Evolutionary conservation across 2,329 filamentous ascomycete species (phyloP).

Genomic region (Phoma herbarum): DNA sequence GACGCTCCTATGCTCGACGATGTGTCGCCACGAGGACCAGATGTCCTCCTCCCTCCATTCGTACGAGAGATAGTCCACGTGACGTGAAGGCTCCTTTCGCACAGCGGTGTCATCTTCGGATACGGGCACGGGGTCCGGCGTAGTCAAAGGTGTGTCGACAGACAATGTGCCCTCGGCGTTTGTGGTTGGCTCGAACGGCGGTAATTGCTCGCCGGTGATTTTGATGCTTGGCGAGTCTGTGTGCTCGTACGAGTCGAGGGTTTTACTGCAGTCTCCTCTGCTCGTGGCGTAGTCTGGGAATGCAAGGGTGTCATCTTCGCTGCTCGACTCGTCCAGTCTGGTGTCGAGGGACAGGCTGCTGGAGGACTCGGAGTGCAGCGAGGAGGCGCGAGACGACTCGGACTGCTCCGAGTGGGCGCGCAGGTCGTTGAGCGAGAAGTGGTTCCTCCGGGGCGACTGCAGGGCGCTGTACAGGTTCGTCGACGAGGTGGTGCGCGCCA

Average conservation of each 20-base stretch:
- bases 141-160: conserved; percentile 58
- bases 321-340: conserved; percentile 58
- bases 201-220: conserved; percentile 5
- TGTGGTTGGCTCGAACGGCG: conserved; percentile 50
- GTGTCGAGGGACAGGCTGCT: conserved; percentile 70
- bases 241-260: conserved; percentile 18
- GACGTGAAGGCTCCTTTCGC: conserved; percentile 77
- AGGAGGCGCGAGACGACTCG: conserved; percentile 57
- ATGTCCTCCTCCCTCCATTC: conserved; percentile 96
- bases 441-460: conserved; percentile 44
- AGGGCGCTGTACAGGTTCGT: conserved; percentile 54
- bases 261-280: conserved; percentile 24
- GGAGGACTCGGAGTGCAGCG: conserved; percentile 69
- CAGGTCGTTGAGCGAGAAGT: conserved; percentile 50
- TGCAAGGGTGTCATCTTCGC: conserved; percentile 54
- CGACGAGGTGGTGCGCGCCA: conserved; percentile 55
- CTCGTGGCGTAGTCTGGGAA: conserved; percentile 56
- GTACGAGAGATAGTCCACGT: conserved; percentile 95
- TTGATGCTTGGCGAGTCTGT: conserved; percentile 33
- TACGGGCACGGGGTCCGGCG: conserved; percentile 63
- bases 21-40: conserved; percentile 96
- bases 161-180: conserved; percentile 52
- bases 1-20: conserved; percentile 78
- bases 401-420: conserved; percentile 47
- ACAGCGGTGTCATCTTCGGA: conserved; percentile 84